A percentile compares a stretch with the other conserved stretches of the same genome.
Evolutionary conservation across 2,329 filamentous ascomycete species (phyloP).

Genomic region (Elsinoe batatas): DNA sequence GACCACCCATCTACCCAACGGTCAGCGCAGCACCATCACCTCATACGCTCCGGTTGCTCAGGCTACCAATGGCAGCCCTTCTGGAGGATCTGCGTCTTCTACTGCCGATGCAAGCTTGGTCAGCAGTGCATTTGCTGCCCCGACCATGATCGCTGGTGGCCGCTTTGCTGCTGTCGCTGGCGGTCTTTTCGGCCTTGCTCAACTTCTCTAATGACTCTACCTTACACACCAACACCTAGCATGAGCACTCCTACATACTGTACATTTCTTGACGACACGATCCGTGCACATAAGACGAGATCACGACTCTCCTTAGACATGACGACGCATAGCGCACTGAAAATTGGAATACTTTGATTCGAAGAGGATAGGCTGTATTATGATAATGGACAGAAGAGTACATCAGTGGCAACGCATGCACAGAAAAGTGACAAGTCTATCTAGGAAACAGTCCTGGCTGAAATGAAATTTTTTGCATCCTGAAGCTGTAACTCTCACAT

Average conservation of each 20-base stretch:
- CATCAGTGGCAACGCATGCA: not conserved
- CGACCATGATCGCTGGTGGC: conserved; percentile 24
- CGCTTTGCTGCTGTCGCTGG: conserved; percentile 23
- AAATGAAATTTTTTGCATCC: not conserved
- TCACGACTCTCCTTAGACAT: conserved; percentile 18
- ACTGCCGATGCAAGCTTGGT: conserved; percentile 30
- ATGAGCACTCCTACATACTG: conserved; percentile 5
- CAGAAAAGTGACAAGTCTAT: not conserved
- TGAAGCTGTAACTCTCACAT: not conserved
- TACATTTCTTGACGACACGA: conserved; percentile 11
- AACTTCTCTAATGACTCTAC: conserved; percentile 23
- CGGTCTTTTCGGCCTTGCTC: conserved; percentile 26
- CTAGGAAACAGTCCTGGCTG: conserved; percentile 4
- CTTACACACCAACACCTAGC: not conserved
- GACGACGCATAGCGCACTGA: conserved; percentile 16
- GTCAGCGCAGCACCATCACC: conserved; percentile 33
- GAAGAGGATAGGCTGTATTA: not conserved
- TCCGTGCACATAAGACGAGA: conserved; percentile 11
- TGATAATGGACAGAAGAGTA: not conserved
- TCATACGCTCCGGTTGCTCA: conserved; percentile 34
- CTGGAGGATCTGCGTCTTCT: conserved; percentile 12
- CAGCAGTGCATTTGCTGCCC: conserved; percentile 25
- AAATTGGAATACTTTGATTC: not conserved
- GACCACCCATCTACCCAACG: conserved; percentile 28
- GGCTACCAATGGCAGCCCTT: conserved; percentile 13